Evolutionary conservation across 352 stramenopile species (phyloP), one percentile per base, ranked within the genome.

Genomic region (Sclerospora graminicola): DNA sequence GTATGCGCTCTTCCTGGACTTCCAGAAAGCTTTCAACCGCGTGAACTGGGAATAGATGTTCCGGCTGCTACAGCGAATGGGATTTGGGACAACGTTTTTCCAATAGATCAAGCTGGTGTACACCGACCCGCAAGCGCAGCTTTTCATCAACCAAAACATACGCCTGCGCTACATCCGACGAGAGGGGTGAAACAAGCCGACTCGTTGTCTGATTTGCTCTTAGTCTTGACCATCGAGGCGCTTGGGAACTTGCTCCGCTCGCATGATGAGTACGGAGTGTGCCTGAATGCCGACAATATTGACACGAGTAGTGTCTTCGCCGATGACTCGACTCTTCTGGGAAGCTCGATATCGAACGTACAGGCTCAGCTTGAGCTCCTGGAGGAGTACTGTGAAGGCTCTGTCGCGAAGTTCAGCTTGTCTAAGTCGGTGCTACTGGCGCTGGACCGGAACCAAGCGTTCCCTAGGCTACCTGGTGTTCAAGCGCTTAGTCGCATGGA

Each of bases 21-120:
- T 44, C 11, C 23, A 40, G 2, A 44, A 44, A 18, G 11, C 34
- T 2, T 51, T 44, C 24, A 33, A 44, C 19, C 34, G 44, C 1
- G 34, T 51, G 1, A 39, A 51, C 13, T 33, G 27, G 13, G 13
- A 28, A 6, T 44, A 44, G n/a, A n/a, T 39, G n/a, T 32, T 51
- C 15, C 19, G n/a, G 19, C 5, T 49, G 3, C 15, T 31, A 13
- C 32, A 49, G 10, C 11, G 15, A 20, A 20, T 36, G 18, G 24
- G 34, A 6, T 33, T 32, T 31, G 18, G 19, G 4, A 4, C 18
- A 5, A 24, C 8, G 11, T 6, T 20, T 41, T 19, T 30, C 29
- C 3, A 10, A 8, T 52, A 14, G 37, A 43, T 53, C 14, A 16
- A 11, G 4, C n/a, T n/a, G n/a, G n/a, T n/a, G n/a, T n/a, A n/a